Percentiles rank a stretch among this genome's conserved stretches.
phyloP scores from a whole-genome alignment of 106 monocot genomes.

The Dioscorea zingiberensis region DNA sequence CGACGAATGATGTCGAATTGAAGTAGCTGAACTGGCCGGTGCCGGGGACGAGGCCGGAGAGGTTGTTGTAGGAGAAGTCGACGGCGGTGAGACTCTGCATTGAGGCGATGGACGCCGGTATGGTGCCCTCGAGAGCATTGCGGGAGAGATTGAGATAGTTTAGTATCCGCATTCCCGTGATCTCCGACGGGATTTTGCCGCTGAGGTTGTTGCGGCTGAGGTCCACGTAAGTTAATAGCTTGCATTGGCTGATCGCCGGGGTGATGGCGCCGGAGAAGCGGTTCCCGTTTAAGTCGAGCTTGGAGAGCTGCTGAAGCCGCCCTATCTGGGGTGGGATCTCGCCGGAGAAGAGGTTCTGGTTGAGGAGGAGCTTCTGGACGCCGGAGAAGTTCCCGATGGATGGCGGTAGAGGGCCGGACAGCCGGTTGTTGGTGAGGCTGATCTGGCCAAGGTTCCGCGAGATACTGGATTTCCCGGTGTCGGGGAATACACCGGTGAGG shows the following conservation, averaged over 20 bases:
- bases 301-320: slow-evolving; percentile 61
- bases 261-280: slow-evolving; percentile 34
- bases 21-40: slow-evolving; percentile 98
- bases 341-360: slow-evolving; percentile 58
- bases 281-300: slow-evolving; percentile 60
- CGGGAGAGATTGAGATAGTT: slow-evolving; percentile 57
- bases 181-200: slow-evolving; percentile 41
- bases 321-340: slow-evolving; percentile 60
- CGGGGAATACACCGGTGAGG: slow-evolving; percentile 57
- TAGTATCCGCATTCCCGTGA: slow-evolving; percentile 39
- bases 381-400: slow-evolving; percentile 58
- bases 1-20: slow-evolving; percentile 77
- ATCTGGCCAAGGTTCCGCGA: slow-evolving; percentile 64
- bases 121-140: slow-evolving; percentile 52
- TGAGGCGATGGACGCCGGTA: slow-evolving; percentile 57
- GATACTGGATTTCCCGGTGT: slow-evolving; percentile 11
- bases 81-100: slow-evolving; percentile 89
- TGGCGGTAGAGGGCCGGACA: slow-evolving; percentile 52
- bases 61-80: slow-evolving; percentile 90
- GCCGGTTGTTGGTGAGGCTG: slow-evolving; percentile 65
- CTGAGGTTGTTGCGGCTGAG: slow-evolving; percentile 50
- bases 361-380: slow-evolving; percentile 62
- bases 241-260: slow-evolving; percentile 56
- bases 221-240: slow-evolving; percentile 59
- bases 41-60: slow-evolving; percentile 75